Evolutionary conservation across 23 red algal genomes (phyloP), one percentile per base, ranked within the genome.

Genomic region (Gracilaria gracilis): DNA sequence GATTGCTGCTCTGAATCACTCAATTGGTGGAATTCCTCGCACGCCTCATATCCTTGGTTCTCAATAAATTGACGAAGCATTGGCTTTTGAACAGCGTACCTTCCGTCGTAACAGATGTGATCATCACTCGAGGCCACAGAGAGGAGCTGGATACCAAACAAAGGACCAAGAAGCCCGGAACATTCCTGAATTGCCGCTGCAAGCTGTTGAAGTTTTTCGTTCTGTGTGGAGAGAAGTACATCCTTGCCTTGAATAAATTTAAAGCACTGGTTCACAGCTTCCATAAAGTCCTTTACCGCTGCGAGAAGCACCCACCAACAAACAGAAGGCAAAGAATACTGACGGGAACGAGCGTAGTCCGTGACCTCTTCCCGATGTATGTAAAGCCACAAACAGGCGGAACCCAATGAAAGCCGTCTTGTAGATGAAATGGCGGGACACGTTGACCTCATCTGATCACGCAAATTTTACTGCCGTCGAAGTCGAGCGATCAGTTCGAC

Each of bases 221-320:
- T 58, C 16, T 58, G 54, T 20, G 16, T n/a, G 2, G 54, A 58
- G 23, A 58, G 19, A 3, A 58, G 54, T 15, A n/a, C 13, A 31
- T 62, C 59, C 29, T 62, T 62, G n/a, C 59, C 59, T 31, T 62
- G 59, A 62, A 62, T 62, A 29, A 62, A 62, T 62, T 5, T 27
- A 13, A 62, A 62, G 59, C 59, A 62, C 13, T 29, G 0, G 23
- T 29, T 62, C 2, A 62, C 59, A 9, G 59, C 59, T 62, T 62
- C 5, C 24, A 62, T 62, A 24, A 62, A 62, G 13, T 62, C 59
- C 59, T 31, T 62, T 9, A 62, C 29, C 9, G 59, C 59, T 29
- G 59, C 59, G 24, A 62, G 13, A 31, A 62, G 27, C 23, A 62
- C 59, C 59, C 59, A 62, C 23, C 59, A 62, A 16, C 23, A 13